Conservation (phyloP, 352 stramenopile species). For the Phytophthora fragariae region DNA sequence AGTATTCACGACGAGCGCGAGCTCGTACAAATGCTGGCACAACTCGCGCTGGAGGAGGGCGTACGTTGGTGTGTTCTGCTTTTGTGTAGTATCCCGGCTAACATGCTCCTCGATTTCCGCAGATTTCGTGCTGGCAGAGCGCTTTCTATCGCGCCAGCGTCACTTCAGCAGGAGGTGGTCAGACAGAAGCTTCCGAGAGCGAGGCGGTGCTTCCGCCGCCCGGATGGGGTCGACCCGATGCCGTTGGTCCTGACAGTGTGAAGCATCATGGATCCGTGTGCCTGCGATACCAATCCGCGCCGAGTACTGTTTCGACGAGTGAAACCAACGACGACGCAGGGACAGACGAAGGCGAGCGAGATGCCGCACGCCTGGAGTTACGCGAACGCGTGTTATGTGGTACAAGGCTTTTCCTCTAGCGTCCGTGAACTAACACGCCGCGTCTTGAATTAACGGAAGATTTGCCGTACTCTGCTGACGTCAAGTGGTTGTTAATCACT, state of each 20-base stretch:
- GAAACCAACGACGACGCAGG: constrained; percentile 7
- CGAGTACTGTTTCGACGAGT: background rate
- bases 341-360: constrained; percentile 22
- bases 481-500: constrained; percentile 1
- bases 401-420: constrained; percentile 46
- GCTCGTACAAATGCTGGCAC: constrained; percentile 79
- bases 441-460: constrained; percentile 13
- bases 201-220: constrained; percentile 43
- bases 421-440: constrained; percentile 7
- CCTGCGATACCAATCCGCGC: constrained; percentile 48
- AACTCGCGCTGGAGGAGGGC: constrained; percentile 75
- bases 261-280: constrained; percentile 68
- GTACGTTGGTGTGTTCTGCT: constrained; percentile 28
- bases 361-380: constrained; percentile 30
- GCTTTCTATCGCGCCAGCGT: constrained; percentile 36
- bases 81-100: background rate
- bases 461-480: constrained; percentile 20
- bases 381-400: constrained; percentile 47
- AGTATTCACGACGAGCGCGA: constrained; percentile 77
- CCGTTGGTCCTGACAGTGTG: constrained; percentile 62
- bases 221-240: constrained; percentile 59
- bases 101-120: background rate
- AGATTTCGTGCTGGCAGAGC: constrained; percentile 34
- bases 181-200: background rate
- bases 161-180: constrained; percentile 2